Base-by-base conservation (phyloP, 805 yeast species). In the Metschnikowia drakensbergensis region DNA sequence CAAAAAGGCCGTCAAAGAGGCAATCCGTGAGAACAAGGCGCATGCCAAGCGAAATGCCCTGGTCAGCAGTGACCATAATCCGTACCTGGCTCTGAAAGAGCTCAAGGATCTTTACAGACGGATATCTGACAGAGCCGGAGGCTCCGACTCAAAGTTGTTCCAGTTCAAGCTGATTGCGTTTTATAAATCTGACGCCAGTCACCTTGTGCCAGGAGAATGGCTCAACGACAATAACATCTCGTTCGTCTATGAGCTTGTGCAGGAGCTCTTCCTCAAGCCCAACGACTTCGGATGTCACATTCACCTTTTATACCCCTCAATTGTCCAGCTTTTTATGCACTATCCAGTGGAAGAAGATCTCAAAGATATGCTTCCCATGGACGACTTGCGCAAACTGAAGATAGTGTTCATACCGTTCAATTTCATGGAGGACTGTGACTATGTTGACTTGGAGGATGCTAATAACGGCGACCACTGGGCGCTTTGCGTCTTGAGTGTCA, bases 401-500 rank as follows among this genome's bases (percentile, higher is more conserved):
- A 79, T 82, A 54, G 71, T 86, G 1, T 85, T 87, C 53, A 61
- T 85, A 35, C 94, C 92, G 0, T 69, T 85, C 28, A 86, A 84
- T 61, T 85, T 80, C 59, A 81, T 79, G 51, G 84, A 76, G 40
- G 55, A 54, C 26, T 39, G 36, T 37, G 63, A 54, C 30, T 55
- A 51, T 30, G 53, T 51, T 7, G 84, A 82, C 47, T 68, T 81
- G 37, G 84, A 76, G 41, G 66, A 67, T 0, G 79, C 76, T 2
- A 86, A 80, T 51, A 82, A 83, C 13, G 94, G 92, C 1, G 82
- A 81, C 40, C 94, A 87, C 64, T 86, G 95, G 94, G 81, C 87
- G 0, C 64, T 87, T 11, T 72, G 83, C 10, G 73, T 86, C 11
- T 68, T 82, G 5, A 73, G 76, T 31, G 52, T 76, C 6, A 63